A percentile compares a stretch with the other conserved stretches of the same genome.
These are phyloP conservation scores for Aristolochia contorta DNA, from an alignment of 164 flowering plant genomes.

Conservation along the genomic window DNA sequence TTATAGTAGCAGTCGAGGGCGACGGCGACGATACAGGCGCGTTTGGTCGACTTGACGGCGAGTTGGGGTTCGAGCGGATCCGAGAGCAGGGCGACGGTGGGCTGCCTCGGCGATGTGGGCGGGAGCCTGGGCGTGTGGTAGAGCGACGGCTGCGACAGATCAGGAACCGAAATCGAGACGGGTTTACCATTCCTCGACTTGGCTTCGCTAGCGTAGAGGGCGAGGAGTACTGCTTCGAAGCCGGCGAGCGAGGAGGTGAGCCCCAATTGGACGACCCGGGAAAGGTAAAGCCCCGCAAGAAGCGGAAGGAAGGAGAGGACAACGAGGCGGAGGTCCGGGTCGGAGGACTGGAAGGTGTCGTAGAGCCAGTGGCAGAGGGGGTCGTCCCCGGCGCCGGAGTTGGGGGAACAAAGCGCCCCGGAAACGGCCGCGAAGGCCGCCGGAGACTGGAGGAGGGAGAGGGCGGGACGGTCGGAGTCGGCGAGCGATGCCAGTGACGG, in stretches of 20 bases:
- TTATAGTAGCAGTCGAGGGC: constrained; percentile 66
- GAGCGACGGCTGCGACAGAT: constrained; percentile 74
- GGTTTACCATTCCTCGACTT: constrained; percentile 74
- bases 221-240: constrained; percentile 79
- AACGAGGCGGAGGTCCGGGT: constrained; percentile 76
- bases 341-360: constrained; percentile 73
- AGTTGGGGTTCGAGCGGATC: constrained; percentile 67
- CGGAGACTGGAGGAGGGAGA: constrained; percentile 61
- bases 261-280: constrained; percentile 38
- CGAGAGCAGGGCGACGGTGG: constrained; percentile 32
- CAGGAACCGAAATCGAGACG: constrained; percentile 50
- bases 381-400: constrained; percentile 74
- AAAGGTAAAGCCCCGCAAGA: constrained; percentile 58
- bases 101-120: constrained; percentile 1
- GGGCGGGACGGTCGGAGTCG: constrained; percentile 86
- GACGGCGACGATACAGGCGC: constrained; percentile 65
- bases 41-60: constrained; percentile 80
- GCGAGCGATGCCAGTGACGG: constrained; percentile 50
- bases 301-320: constrained; percentile 79
- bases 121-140: constrained; percentile 55
- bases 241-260: constrained; percentile 56
- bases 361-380: constrained; percentile 96
- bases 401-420: constrained; percentile 36
- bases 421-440: constrained; percentile 49
- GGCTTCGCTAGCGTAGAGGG: constrained; percentile 53